Evolutionary conservation across 495 filamentous ascomycete species (phyloP).

Genomic region (Cetradonia linearis): DNA sequence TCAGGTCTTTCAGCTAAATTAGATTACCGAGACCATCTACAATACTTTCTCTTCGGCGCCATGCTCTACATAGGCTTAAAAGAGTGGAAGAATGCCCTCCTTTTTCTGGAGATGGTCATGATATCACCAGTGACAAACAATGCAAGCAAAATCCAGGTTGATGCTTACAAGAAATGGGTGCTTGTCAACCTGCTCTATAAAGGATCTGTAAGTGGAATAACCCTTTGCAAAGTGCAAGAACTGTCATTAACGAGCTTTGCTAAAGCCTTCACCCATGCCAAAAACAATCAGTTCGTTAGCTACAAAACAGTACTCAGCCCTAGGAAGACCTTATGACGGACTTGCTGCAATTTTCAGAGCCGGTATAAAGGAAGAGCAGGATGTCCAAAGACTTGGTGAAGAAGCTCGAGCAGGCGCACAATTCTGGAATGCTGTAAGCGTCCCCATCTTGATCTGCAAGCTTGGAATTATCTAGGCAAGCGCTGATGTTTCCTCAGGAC

Average conservation of each 20-base stretch:
- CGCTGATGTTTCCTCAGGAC: conserved; percentile 40
- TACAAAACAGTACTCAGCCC: conserved; percentile 45
- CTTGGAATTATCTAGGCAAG: conserved; percentile 39
- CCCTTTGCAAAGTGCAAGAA: conserved; percentile 3
- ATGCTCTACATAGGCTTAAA: conserved; percentile 66
- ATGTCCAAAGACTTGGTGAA: conserved; percentile 43
- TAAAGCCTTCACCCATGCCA: conserved; percentile 27
- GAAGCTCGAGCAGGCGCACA: conserved; percentile 47
- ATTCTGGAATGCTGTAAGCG: conserved; percentile 51
- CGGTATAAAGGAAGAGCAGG: conserved; percentile 28
- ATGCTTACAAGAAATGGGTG: conserved; percentile 90
- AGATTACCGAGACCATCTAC: conserved; percentile 48
- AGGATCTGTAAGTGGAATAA: conserved; percentile 47
- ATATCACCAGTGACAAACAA: conserved; percentile 48
- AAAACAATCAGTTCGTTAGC: conserved; percentile 38
- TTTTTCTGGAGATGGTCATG: conserved; percentile 60
- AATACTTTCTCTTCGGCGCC: conserved; percentile 70
- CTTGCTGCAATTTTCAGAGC: conserved; percentile 59
- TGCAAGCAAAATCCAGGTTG: conserved; percentile 68
- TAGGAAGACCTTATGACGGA: conserved; percentile 60
- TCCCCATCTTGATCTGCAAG: conserved; percentile 37
- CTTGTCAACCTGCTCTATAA: conserved; percentile 62
- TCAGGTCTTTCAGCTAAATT: conserved; percentile 51
- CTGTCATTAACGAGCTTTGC: conserved; percentile 19
- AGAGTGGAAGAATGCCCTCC: conserved; percentile 60